phyloP scores from a whole-genome alignment of 2,329 filamentous ascomycete genomes.

The Botryotinia calthae region DNA sequence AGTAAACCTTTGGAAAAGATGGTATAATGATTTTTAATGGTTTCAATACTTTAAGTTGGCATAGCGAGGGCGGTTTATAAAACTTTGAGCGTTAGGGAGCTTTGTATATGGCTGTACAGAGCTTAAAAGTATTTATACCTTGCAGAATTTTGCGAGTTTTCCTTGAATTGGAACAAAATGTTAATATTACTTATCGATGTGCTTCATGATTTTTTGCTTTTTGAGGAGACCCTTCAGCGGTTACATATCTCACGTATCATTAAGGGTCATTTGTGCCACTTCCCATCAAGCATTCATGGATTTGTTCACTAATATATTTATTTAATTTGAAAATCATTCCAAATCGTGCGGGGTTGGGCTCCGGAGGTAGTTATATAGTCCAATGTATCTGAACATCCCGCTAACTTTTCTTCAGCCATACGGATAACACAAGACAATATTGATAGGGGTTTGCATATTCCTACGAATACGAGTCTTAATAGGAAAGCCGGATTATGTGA shows the following conservation, averaged over 20 bases:
- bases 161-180: neutral
- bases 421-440: no score
- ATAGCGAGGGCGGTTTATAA: constrained; percentile 24
- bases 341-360: no score
- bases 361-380: no score
- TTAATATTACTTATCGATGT: neutral
- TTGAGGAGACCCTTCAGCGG: neutral
- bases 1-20: constrained; percentile 48
- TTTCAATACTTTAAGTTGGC: constrained; percentile 20
- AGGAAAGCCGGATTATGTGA: no score
- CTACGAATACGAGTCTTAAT: no score
- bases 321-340: no score
- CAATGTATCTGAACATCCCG: no score
- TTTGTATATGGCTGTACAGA: constrained; percentile 22
- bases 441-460: no score
- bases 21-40: constrained; percentile 18
- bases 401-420: no score
- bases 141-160: constrained; percentile 1
- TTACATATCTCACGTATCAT: constrained; percentile 1
- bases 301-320: no score
- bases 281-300: neutral
- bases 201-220: neutral
- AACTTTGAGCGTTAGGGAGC: constrained; percentile 24
- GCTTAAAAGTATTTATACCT: constrained; percentile 22
- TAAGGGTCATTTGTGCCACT: constrained; percentile 7